Conservation (phyloP, 2,329 filamentous ascomycete species). For the Diplocarpon rosae region DNA sequence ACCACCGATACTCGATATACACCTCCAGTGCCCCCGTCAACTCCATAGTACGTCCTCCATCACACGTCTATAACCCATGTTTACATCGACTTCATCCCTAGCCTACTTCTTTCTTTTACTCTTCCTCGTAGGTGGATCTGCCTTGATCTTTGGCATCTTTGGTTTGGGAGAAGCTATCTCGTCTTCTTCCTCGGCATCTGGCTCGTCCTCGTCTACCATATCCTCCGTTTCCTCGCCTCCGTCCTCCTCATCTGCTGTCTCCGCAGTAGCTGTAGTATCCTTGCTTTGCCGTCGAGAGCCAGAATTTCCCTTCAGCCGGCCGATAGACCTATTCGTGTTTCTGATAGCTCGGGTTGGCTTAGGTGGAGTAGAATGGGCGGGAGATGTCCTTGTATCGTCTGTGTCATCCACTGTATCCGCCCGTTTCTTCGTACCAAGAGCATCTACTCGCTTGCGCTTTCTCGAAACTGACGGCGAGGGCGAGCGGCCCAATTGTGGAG, state of each 20-base stretch:
- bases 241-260: slow-evolving; percentile 26
- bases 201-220: slow-evolving; percentile 29
- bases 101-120: slow-evolving; percentile 23
- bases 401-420: slow-evolving; percentile 42
- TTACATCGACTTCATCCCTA: neutral
- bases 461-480: slow-evolving; percentile 14
- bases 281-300: slow-evolving; percentile 27
- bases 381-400: slow-evolving; percentile 35
- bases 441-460: slow-evolving; percentile 28
- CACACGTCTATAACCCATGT: neutral
- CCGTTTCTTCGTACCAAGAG: slow-evolving; percentile 27
- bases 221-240: slow-evolving; percentile 27
- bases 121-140: slow-evolving; percentile 17
- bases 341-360: slow-evolving; percentile 29
- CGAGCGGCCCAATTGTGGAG: slow-evolving; percentile 20
- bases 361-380: slow-evolving; percentile 31
- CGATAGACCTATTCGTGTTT: slow-evolving; percentile 32
- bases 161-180: slow-evolving; percentile 22
- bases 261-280: slow-evolving; percentile 17
- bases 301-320: slow-evolving; percentile 31
- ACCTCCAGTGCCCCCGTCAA: neutral
- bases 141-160: slow-evolving; percentile 18
- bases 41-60: neutral
- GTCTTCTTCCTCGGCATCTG: slow-evolving; percentile 27
- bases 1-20: no score